Evolutionary conservation across 1,284 basidiomycete species (phyloP), one percentile per base, ranked within the genome.

Genomic region (Phlebopus sp.): DNA sequence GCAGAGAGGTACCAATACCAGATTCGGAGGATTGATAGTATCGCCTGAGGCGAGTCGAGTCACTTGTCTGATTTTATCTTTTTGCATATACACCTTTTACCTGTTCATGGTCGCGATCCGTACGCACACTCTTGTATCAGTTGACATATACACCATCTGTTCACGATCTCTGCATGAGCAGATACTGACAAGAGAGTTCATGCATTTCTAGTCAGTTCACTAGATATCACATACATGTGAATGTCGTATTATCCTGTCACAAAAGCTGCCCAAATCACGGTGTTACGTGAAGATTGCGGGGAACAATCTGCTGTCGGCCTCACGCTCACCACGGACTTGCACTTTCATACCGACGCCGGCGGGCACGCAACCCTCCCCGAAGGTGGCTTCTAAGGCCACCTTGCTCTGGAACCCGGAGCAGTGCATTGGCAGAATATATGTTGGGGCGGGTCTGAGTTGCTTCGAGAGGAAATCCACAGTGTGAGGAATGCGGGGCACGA

Each of bases 391-490:
- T 53, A 92, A 66, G 4, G 82, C 84, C 1, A 86, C 63, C 61
- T 91, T 88, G 23, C 77, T 77, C 27, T 76, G 74, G 58, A 91
- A 87, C 0, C 90, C 89, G 1, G 86, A 81, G 57, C 90, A 92
- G 64, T 92, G 90, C 80, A 92, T 86, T 0, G 90, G 90, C 0
- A 92, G 72, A 34, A 92, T 68, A 55, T 84, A 91, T 0, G 74
- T 75, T 0, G 86, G 87, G 1, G 78, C 66, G 4, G 87, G 88
- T 10, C 71, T 60, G 23, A 91, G 65, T 44, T 74, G 62, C 19
- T 74, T 68, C 0, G 82, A 74, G 29, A 92, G 68, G 64, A 89
- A 92, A 25, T 84, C 68, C 44, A 91, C 78, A 0, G 90, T 92
- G 14, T 79, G 79, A 1, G 71, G 71, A 40, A 91, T 82, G 34